Evolutionary conservation across 2,329 filamentous ascomycete species (phyloP).

Genomic region (Cercospora zeae-maydis): DNA sequence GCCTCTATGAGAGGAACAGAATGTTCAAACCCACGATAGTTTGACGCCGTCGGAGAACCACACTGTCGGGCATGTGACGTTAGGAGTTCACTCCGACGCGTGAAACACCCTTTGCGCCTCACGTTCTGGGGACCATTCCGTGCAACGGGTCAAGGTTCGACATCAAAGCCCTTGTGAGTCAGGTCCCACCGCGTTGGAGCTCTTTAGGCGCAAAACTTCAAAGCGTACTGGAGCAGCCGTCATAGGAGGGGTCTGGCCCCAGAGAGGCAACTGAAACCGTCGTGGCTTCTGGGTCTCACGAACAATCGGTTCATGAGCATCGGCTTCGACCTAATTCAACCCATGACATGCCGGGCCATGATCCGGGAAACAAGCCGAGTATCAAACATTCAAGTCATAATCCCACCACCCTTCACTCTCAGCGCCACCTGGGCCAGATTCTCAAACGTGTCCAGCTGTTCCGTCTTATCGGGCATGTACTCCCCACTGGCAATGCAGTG

Average conservation of each 20-base stretch:
- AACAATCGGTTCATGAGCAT: neutral
- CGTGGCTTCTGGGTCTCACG: neutral
- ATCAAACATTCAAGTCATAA: neutral
- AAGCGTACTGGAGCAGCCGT: neutral
- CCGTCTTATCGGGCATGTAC: constrained; percentile 45
- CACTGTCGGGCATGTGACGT: neutral
- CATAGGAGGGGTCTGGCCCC: neutral
- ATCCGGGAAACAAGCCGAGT: neutral
- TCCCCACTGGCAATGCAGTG: constrained; percentile 92
- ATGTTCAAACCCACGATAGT: too few relatives aligned
- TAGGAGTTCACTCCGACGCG: neutral
- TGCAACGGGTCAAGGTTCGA: neutral
- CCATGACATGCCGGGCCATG: neutral
- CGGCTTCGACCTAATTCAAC: neutral
- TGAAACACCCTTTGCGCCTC: neutral
- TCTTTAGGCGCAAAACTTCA: neutral
- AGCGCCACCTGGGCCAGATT: constrained; percentile 37
- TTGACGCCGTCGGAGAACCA: neutral
- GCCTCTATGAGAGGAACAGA: too few relatives aligned
- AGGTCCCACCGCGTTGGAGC: neutral
- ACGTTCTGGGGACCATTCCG: too few relatives aligned
- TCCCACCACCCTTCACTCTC: constrained; percentile 2
- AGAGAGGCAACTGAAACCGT: too few relatives aligned
- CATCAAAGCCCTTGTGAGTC: neutral
- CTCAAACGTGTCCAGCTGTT: constrained; percentile 43